Base-by-base conservation (phyloP, 2,329 filamentous ascomycete species). In the Xylaria sp. region DNA sequence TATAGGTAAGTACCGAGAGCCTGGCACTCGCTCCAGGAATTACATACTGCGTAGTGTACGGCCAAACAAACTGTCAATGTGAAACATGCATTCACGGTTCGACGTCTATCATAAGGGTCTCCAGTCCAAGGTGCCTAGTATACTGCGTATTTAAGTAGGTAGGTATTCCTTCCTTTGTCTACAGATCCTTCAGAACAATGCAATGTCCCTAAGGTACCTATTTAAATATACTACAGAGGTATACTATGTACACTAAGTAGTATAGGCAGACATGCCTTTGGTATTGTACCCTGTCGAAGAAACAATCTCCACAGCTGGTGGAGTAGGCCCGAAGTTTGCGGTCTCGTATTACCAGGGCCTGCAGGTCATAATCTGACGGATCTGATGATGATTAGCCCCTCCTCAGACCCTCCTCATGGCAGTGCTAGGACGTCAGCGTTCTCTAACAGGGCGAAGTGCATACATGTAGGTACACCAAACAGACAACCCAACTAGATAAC, bases 331-430 rank as follows among this genome's bases (percentile, higher is more conserved):
- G 47, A 61, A 29, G 29, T 47, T 38, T 55, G 20, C 15, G 59
- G 36, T 49, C 59, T 62, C 59, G 59, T 62, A 62, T 62, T 62
- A 47, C 58, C 31, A 50, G 53, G 61, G 61, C 44, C 25, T 51
- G 51, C 31, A 31, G 22, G 25, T 57, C 53, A 33, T 27, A 63
- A 50, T 56, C 51, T 58, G 42, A 31, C 42, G 15, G 29, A 49
- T 36, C 42, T 49, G n/a, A 47, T 38, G 36, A 61, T 61, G 38
- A 42, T 42, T 42, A 42, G 20, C 42, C 20, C 42, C 13, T 11
- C 20, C 42, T 45, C 38, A 1, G n/a, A n/a, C n/a, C n/a, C n/a
- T n/a, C n/a, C n/a, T n/a, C n/a, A 45, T 45, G 42, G 42, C 42
- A 44, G 42, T 44, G 42, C 42, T 31, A 4, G 47, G 27, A n/a